Base-by-base conservation (phyloP, 306 rosid species). In the Rosa rugosa region DNA sequence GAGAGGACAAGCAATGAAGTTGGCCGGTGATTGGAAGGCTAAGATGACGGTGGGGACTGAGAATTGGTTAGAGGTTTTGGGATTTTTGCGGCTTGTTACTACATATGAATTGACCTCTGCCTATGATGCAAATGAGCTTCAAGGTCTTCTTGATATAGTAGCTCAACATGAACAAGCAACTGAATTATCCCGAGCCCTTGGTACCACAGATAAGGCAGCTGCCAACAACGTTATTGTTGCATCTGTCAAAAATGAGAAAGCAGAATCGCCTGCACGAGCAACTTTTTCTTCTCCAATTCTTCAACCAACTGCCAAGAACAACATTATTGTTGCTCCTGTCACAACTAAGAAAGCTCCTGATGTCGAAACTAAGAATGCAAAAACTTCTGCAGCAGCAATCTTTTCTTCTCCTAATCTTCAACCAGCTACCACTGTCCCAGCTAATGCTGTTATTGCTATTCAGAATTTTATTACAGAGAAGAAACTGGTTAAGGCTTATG, bases 21-120 rank as follows among this genome's bases (percentile, higher is more conserved):
- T 86, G 65, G 90, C 90, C 4, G 67, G 22, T 64, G 75, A 74
- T 42, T 89, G 90, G 92, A 80, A 81, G 64, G 83, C 72, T 31
- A 84, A 76, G 70, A 69, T 83, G 81, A 71, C 44, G 11, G 45
- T 27, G 14, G 53, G 63, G 5, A 7, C 69, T 57, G 81, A 75
- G 16, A 73, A 79, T 64, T 13, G 46, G 25, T 71, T 84, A 74
- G 90, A 83, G 56, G 86, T 79, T 7, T 60, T 85, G 78, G 86
- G 84, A 57, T 86, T 89, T 76, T 69, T 89, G 82, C 80, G 77
- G 75, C 80, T 89, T 25, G 73, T 89, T n/a, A 81, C 85, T 67
- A 42, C 78, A n/a, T 89, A 62, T 66, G 45, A 56, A 59, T 57
- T 84, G 82, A 65, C 80, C 31, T 77, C 83, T 46, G 69, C 38